These are phyloP conservation scores for Sporobolomyces pararoseus DNA, from an alignment of 768 basidiomycete species.

Conservation along the genomic window DNA sequence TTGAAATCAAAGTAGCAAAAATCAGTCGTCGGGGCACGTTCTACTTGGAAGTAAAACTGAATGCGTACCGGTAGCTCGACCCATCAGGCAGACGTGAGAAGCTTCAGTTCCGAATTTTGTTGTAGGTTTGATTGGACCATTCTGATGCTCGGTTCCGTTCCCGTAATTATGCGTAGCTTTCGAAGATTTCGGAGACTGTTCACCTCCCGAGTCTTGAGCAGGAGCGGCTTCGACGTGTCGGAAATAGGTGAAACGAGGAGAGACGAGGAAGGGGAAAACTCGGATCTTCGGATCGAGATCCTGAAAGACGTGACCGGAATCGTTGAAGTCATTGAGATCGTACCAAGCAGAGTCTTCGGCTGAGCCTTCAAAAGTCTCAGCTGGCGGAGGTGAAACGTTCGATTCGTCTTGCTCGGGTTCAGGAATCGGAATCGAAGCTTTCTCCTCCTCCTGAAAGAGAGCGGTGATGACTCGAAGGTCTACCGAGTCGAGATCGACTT, in stretches of 20 bases:
- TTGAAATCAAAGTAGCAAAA: background rate
- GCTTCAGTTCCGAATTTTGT: constrained; percentile 78
- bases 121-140: constrained; percentile 13
- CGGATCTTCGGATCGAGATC: constrained; percentile 60
- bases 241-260: constrained; percentile 79
- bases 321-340: constrained; percentile 75
- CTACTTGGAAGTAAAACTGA: too few species aligned
- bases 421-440: constrained; percentile 57
- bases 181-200: background rate
- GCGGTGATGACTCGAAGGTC: constrained; percentile 76
- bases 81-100: constrained; percentile 75
- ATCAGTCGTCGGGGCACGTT: too few species aligned
- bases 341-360: constrained; percentile 57
- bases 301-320: constrained; percentile 64
- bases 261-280: constrained; percentile 66
- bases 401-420: constrained; percentile 45
- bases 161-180: too few species aligned
- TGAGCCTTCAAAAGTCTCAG: constrained; percentile 14
- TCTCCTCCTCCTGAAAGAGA: constrained; percentile 67
- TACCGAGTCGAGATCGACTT: constrained; percentile 71
- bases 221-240: constrained; percentile 30
- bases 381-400: constrained; percentile 2
- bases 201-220: constrained; percentile 24
- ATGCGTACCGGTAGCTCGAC: constrained; percentile 50
- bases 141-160: constrained; percentile 1